Evolutionary conservation across 176 grass and related monocot species (phyloP), one percentile per base, ranked within the genome.

Genomic region (Musa schizocarpa): DNA sequence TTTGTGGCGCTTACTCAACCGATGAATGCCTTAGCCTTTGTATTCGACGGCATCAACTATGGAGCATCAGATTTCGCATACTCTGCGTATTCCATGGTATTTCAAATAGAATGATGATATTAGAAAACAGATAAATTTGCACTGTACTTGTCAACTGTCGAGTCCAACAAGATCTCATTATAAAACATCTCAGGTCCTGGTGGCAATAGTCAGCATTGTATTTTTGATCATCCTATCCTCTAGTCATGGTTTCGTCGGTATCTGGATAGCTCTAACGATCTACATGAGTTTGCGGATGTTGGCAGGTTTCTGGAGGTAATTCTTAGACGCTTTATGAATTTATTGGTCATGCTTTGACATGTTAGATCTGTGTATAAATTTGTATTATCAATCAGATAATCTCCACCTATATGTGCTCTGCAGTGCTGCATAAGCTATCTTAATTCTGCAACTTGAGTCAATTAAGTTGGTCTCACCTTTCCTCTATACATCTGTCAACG

Each of bases 221-320:
- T 94, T 86, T 26, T 73, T 99, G 59, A 63, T 95, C 52, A 80
- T 87, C 77, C 88, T 99, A 2, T 91, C 91, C n/a, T 77, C 82
- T 19, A 79, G 80, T 79, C 82, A 93, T 53, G 88, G 96, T 66
- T 99, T 99, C 77, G 80, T 87, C 53, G 96, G 96, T 68, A 88
- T 99, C 83, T 99, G 96, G 96, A 22, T 99, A 73, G 88, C 96
- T 82, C 78, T 99, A 81, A 99, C 96, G 23, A 88, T 92, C 83
- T 99, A 99, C 71, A 95, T 99, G 96, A 92, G 78, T 77, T 78
- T 99, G 76, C 86, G 96, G 76, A 89, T 86, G 76, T 54, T 94
- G 82, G 96, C 91, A 69, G 90, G 96, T 74, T 85, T 79, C 69
- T 99, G 86, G 96, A 99, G 93, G 93, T 90, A 92, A 74, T 51